Evolutionary conservation across 345 rosid genomes (phyloP), one percentile per base, ranked within the genome.

Genomic region (Garcia nutans): DNA sequence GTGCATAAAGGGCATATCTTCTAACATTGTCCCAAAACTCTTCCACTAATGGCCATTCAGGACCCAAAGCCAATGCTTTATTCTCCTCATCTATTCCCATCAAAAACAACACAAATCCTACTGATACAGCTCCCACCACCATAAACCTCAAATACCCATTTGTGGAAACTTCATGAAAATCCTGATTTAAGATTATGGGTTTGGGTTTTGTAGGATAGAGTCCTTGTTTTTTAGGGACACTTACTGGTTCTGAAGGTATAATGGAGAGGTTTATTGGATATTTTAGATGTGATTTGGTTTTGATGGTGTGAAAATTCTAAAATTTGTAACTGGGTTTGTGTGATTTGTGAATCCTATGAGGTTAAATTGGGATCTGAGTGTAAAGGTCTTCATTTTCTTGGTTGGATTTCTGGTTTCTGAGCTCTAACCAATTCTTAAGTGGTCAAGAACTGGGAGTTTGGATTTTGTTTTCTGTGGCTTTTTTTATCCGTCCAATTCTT

Each of bases 1-100:
- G 88, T 41, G 98, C 99, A 75, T 96, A 96, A 54, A 96, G 91
- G 10, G 84, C 99, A 64, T 96, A 93, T 79, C 99, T 88, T 88
- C 97, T 91, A 28, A 96, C 96, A 77, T 93, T 96, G 68, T 96
- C 99, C 99, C 99, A 96, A 74, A 96, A 93, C 83, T 91, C 98
- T 84, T 96, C 98, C 81, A 86, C 76, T 52, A 96, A 50, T 28
- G 97, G 99, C 60, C 99, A 98, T 77, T 89, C 97, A 3, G 98
- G 99, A 1, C 98, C 98, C 10, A 93, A 74, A 17, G 96, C 98
- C 85, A 88, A 33, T 6, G 96, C 98, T 84, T 85, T 28, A 28
- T 28, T 89, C 16, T 85, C 82, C 41, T 84, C 88, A 65, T 86
- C 92, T 72, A 88, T 65, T 13, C 87, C 91, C 85, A 88, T 68